phyloP scores from a whole-genome alignment of 805 yeast species.

The Blastobotrys mokoenaii region DNA sequence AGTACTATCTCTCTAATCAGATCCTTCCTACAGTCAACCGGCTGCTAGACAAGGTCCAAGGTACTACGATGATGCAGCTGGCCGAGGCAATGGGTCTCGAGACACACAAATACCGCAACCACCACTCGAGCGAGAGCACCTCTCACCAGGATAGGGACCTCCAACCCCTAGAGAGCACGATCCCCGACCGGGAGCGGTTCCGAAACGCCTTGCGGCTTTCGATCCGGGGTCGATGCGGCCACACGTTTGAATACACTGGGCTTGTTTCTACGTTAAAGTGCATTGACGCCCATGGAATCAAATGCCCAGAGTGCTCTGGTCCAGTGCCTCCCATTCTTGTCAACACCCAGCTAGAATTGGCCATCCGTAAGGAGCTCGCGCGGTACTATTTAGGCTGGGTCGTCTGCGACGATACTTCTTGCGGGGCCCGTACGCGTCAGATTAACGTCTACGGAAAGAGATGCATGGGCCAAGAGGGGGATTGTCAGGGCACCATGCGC shows the following conservation, averaged over 20 bases:
- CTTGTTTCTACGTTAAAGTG: constrained; percentile 34
- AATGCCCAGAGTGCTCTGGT: constrained; percentile 54
- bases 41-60: constrained; percentile 75
- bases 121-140: constrained; percentile 19
- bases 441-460: constrained; percentile 83
- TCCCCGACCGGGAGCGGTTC: constrained; percentile 78
- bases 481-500: constrained; percentile 70
- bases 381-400: constrained; percentile 83
- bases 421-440: constrained; percentile 74
- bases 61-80: constrained; percentile 70
- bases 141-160: constrained; percentile 27
- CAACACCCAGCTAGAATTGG: constrained; percentile 65
- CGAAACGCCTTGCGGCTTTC: constrained; percentile 48
- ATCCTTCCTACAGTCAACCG: constrained; percentile 86
- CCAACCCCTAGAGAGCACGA: constrained; percentile 72
- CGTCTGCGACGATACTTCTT: constrained; percentile 74
- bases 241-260: constrained; percentile 64
- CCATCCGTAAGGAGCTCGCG: constrained; percentile 61
- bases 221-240: constrained; percentile 45
- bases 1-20: constrained; percentile 79
- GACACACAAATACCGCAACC: constrained; percentile 40
- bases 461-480: constrained; percentile 60
- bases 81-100: constrained; percentile 77
- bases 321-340: constrained; percentile 46
- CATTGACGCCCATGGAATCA: constrained; percentile 49